phyloP scores from a whole-genome alignment of 228 moss, liverwort and hornwort species.

The Sphagnum magellanicum region DNA sequence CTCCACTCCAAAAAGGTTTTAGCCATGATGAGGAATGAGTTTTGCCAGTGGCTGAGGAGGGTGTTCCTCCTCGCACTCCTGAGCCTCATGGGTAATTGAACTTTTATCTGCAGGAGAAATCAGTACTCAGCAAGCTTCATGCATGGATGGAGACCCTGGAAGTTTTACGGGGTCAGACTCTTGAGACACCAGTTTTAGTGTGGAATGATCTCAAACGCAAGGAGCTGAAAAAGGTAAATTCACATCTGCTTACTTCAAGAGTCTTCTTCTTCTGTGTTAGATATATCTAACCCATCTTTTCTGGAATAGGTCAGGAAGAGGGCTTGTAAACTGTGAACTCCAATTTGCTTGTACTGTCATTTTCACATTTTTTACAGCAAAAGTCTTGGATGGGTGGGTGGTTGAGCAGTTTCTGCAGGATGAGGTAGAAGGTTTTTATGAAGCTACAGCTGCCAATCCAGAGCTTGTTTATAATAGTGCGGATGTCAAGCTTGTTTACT shows the following conservation, averaged over 20 bases:
- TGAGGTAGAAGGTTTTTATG: slow-evolving; percentile 65
- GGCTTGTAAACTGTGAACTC: too few species aligned
- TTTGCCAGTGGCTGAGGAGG: too few species aligned
- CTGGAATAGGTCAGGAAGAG: too few species aligned
- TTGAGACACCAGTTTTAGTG: slow-evolving; percentile 89
- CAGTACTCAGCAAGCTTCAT: slow-evolving; percentile 32
- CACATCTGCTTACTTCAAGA: too few species aligned
- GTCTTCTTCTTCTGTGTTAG: too few species aligned
- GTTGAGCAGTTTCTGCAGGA: slow-evolving; percentile 77
- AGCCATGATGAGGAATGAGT: too few species aligned
- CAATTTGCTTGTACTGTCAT: too few species aligned
- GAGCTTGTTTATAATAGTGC: slow-evolving; percentile 77
- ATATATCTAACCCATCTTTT: too few species aligned
- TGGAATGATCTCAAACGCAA: slow-evolving; percentile 92
- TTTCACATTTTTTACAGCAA: too few species aligned
- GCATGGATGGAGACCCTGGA: slow-evolving; percentile 90
- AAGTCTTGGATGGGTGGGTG: neutral
- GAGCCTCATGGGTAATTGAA: too few species aligned
- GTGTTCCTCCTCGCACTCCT: too few species aligned
- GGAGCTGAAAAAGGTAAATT: slow-evolving; percentile 71
- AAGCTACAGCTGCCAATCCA: slow-evolving; percentile 50
- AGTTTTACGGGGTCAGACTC: slow-evolving; percentile 60
- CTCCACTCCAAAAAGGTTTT: too few species aligned
- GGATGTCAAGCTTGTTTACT: slow-evolving; percentile 84
- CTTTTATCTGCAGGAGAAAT: slow-evolving; percentile 38